These are phyloP conservation scores for Erodium texanum DNA, from an alignment of 441 rosid species.

Conservation along the genomic window DNA sequence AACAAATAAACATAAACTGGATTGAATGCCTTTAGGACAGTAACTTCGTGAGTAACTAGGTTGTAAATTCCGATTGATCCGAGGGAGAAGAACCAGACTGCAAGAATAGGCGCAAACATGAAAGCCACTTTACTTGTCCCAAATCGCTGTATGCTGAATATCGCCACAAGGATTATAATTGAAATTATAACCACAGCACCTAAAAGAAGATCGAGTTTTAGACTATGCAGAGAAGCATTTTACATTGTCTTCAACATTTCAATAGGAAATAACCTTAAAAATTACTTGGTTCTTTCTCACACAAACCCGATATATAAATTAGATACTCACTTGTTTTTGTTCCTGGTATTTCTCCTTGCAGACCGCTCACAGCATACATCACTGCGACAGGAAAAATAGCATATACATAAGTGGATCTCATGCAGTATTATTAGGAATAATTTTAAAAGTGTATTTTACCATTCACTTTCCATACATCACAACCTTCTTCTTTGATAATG, in stretches of 20 bases:
- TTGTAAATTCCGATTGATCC: constrained; percentile 80
- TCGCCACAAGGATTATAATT: constrained; percentile 46
- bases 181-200: constrained; percentile 69
- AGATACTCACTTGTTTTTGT: constrained; percentile 60
- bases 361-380: constrained; percentile 96
- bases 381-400: constrained; percentile 41
- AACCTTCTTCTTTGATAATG: too few species aligned
- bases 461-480: too few species aligned
- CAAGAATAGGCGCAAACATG: constrained; percentile 79
- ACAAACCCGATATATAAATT: not conserved
- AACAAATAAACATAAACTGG: constrained; percentile 67
- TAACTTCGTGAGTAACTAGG: constrained; percentile 44
- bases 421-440: not conserved
- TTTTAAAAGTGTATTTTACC: too few species aligned
- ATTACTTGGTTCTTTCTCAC: constrained; percentile 3
- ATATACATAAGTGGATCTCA: constrained; percentile 8
- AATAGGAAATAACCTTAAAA: too few species aligned
- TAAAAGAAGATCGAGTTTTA: constrained; percentile 23
- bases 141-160: constrained; percentile 83
- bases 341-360: constrained; percentile 63
- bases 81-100: constrained; percentile 80
- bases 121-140: constrained; percentile 89
- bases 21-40: constrained; percentile 75
- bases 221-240: too few species aligned
- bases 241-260: too few species aligned